Evolutionary conservation across 495 filamentous ascomycete species (phyloP), one percentile per base, ranked within the genome.

Genomic region (Xylaria acuta): DNA sequence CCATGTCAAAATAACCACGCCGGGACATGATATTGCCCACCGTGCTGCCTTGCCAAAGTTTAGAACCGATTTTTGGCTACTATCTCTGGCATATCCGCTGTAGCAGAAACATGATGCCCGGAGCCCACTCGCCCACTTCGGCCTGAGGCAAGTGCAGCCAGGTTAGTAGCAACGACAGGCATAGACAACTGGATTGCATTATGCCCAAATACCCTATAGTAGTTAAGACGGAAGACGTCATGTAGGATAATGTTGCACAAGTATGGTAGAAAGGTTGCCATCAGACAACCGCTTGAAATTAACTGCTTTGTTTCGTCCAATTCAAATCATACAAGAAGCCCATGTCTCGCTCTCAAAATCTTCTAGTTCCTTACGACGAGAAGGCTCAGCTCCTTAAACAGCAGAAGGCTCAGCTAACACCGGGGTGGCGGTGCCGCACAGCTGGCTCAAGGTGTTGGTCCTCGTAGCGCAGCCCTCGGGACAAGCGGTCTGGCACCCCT

Each of bases 401-500:
- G 1, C 40, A 34, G 40, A 6, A 20, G 62, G 22, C 41, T 45
- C 25, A 32, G 40, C 64, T 12, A 45, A 36, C 16, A 30, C 22
- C 34, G 64, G 32, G 53, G 74, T 68, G 20, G 53, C 34, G 12
- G 71, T 76, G 16, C 67, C 76, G 70, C 75, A 77, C 54, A 63
- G 54, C 56, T 71, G 67, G n/a, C 49, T 83, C 56, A 75, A 49
- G 20, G 79, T 84, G 72, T 71, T 74, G 22, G 76, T 77, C 45
- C 80, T 66, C 47, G 82, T 84, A 51, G 79, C 64, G 71, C 83
- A 83, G 9, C 79, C 82, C 34, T 47, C 70, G 2, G 82, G 70
- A 34, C 81, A 85, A 30, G 76, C 79, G 6, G 81, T 82, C 56
- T 77, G 70, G 64, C 83, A 85, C 3, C 83, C 82, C 38, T 80